Evolutionary conservation across 345 rosid species (phyloP).

Genomic region (Diplotaxis tenuifolia): DNA sequence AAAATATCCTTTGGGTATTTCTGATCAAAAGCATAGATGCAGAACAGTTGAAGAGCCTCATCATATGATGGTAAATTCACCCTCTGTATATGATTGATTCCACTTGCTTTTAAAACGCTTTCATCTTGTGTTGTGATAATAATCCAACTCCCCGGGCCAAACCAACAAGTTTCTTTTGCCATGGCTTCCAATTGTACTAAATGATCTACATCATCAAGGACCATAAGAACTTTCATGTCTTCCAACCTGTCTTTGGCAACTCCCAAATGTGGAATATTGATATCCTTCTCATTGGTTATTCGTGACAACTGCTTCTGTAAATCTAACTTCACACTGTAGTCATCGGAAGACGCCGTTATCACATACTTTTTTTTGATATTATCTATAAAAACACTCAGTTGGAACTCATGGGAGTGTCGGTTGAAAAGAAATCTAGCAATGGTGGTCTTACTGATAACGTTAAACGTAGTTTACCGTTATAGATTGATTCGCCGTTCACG

Average conservation of each 20-base stretch:
- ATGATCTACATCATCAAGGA: background rate
- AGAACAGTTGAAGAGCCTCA: background rate
- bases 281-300: background rate
- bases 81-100: too few species aligned
- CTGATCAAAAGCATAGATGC: background rate
- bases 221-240: background rate
- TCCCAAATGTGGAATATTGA: background rate
- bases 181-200: background rate
- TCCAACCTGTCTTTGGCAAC: too few species aligned
- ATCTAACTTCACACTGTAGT: background rate
- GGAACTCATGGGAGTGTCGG: too few species aligned
- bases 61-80: too few species aligned
- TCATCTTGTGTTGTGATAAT: too few species aligned
- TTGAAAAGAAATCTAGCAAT: background rate
- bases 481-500: too few species aligned
- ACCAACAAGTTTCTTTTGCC: background rate
- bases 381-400: background rate
- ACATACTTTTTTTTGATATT: background rate
- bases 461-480: too few species aligned
- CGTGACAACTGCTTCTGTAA: background rate
- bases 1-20: background rate
- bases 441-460: background rate
- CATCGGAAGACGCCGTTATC: background rate
- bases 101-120: too few species aligned
- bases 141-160: too few species aligned